Conservation (phyloP, 331 rosid genomes). For the Telfairia occidentalis region DNA sequence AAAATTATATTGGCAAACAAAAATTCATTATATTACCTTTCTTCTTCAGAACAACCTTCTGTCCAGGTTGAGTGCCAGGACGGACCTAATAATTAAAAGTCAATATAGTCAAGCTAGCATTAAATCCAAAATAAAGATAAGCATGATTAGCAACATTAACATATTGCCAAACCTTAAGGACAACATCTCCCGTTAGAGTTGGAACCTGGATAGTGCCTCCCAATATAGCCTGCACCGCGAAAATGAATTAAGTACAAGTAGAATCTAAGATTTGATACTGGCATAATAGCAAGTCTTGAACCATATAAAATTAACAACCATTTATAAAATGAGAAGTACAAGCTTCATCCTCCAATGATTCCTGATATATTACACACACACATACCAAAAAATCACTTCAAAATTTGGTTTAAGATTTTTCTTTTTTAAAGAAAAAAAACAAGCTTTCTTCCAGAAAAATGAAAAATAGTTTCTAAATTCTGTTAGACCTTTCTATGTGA, state of each 20-base stretch:
- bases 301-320: background rate
- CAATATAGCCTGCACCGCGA: slow-evolving; percentile 52
- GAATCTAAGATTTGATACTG: background rate
- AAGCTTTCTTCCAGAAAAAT: background rate
- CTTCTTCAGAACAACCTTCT: slow-evolving; percentile 89
- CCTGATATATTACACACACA: background rate
- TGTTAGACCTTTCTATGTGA: background rate
- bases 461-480: background rate
- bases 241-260: background rate
- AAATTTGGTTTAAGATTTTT: background rate
- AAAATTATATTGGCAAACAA: background rate
- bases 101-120: background rate
- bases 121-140: slow-evolving; percentile 4
- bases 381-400: background rate
- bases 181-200: slow-evolving; percentile 81
- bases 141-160: background rate
- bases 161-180: slow-evolving; percentile 59
- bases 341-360: background rate
- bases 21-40: slow-evolving; percentile 46
- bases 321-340: background rate
- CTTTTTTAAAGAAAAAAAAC: background rate
- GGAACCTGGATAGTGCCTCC: slow-evolving; percentile 93
- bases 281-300: background rate
- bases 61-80: slow-evolving; percentile 82
- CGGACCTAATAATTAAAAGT: slow-evolving; percentile 45